Conservation (phyloP, 768 basidiomycete genomes). For the Hypholoma fasciculare region DNA sequence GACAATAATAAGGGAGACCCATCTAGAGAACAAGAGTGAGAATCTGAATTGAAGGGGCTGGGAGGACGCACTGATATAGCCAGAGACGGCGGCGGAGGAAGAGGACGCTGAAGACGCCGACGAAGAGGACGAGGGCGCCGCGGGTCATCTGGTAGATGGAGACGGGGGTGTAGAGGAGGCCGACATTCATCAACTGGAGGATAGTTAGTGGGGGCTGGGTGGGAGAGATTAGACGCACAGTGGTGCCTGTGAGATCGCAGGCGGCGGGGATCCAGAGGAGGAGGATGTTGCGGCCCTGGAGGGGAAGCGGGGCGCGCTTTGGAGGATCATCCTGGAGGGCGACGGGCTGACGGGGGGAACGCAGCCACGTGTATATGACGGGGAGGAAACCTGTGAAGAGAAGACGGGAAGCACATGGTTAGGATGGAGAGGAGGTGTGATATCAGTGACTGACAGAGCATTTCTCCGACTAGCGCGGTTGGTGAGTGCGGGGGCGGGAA, state of each 20-base stretch:
- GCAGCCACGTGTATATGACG: conserved; percentile 70
- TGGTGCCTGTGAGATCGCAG: conserved; percentile 91
- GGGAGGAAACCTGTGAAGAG: conserved; percentile 73
- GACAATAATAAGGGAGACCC: conserved; percentile 88
- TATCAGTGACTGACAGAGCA: conserved; percentile 69
- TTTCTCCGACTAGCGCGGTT: conserved; percentile 78
- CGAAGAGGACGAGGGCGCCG: conserved; percentile 91
- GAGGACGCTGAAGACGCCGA: conserved; percentile 86
- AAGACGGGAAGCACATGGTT: conserved; percentile 18
- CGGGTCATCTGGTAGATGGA: conserved; percentile 97
- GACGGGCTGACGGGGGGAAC: conserved; percentile 47
- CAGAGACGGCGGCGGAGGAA: conserved; percentile 86
- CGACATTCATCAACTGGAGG: conserved; percentile 85
- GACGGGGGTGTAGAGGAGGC: conserved; percentile 93
- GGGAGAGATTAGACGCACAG: conserved; percentile 49
- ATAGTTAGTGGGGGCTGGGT: conserved; percentile 20
- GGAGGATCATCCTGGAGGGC: conserved; percentile 49
- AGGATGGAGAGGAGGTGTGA: conserved; percentile 10
- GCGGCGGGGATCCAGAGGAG: conserved; percentile 87
- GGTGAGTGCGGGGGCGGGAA: conserved; percentile 12
- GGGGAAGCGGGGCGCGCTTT: conserved; percentile 40
- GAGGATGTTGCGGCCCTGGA: conserved; percentile 69
- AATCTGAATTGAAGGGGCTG: too few relatives aligned
- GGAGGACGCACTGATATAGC: conserved; percentile 70
- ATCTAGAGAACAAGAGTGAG: too few relatives aligned